Evolutionary conservation across 192 early-diverging fungal species (phyloP).

Genomic region (Backusella westeae): DNA sequence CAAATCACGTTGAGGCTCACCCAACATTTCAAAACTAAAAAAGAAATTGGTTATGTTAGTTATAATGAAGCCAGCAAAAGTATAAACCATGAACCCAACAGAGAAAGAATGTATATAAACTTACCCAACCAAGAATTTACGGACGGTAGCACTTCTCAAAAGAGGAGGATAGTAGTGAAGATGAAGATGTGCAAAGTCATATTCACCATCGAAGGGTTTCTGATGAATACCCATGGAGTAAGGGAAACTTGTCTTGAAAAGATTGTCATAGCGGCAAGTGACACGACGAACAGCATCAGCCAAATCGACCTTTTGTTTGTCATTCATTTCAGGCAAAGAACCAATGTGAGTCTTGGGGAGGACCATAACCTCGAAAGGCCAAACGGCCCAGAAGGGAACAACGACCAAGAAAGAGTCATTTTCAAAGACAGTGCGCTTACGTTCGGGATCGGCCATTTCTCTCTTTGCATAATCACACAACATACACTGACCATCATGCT

Average conservation of each 20-base stretch:
- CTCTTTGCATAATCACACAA: slow-evolving; percentile 78
- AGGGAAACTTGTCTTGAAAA: slow-evolving; percentile 89
- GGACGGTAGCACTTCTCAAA: slow-evolving; percentile 82
- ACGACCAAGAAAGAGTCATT: slow-evolving; percentile 80
- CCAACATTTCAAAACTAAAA: slow-evolving; percentile 87
- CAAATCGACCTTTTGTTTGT: slow-evolving; percentile 58
- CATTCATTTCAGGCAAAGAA: slow-evolving; percentile 49
- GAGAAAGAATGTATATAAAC: slow-evolving; percentile 13
- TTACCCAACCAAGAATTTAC: slow-evolving; percentile 94
- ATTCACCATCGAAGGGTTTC: slow-evolving; percentile 63
- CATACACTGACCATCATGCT: slow-evolving; percentile 59
- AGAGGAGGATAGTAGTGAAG: slow-evolving; percentile 96
- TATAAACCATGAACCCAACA: neutral
- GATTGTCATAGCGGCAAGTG: slow-evolving; percentile 88
- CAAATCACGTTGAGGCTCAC: slow-evolving; percentile 89
- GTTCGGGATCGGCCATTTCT: slow-evolving; percentile 43
- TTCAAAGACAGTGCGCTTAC: slow-evolving; percentile 71
- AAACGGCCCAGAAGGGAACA: slow-evolving; percentile 95
- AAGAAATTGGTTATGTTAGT: neutral
- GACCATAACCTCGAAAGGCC: slow-evolving; percentile 95
- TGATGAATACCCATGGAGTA: slow-evolving; percentile 97
- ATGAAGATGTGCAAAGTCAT: slow-evolving; percentile 74
- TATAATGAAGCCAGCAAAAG: neutral
- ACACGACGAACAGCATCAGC: slow-evolving; percentile 74
- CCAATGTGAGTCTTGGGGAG: slow-evolving; percentile 64